phyloP scores from a whole-genome alignment of 495 filamentous ascomycete species.

The Neurospora sp. region DNA sequence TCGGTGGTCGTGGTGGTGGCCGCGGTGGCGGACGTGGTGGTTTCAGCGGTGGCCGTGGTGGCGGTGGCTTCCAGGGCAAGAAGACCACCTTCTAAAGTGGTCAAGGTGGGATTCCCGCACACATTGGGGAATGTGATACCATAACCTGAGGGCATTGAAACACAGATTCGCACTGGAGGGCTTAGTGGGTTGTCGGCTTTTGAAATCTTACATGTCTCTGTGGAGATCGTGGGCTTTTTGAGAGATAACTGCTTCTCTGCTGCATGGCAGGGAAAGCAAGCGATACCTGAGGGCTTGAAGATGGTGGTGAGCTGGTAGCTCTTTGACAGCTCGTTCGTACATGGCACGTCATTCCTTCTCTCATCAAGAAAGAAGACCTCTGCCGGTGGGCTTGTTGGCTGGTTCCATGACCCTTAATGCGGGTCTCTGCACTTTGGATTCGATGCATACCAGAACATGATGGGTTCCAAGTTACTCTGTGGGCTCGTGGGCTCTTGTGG shows the following conservation, averaged over 20 bases:
- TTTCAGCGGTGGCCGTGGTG: constrained; percentile 26
- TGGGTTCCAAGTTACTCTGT: constrained; percentile 23
- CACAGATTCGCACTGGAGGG: constrained; percentile 28
- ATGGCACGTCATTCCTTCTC: constrained; percentile 2
- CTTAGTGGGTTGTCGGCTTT: constrained; percentile 44
- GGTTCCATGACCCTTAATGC: constrained; percentile 4
- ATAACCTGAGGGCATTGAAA: constrained; percentile 28
- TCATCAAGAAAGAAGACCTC: constrained; percentile 1
- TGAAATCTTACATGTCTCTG: constrained; percentile 28
- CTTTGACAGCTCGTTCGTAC: constrained; percentile 31
- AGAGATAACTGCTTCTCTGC: constrained; percentile 29
- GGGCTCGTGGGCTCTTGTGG: constrained; percentile 39
- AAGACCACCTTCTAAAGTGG: constrained; percentile 75
- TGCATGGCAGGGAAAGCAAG: constrained; percentile 24
- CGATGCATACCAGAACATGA: constrained; percentile 5
- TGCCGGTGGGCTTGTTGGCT: constrained; percentile 12
- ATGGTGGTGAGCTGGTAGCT: constrained; percentile 40
- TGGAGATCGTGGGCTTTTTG: constrained; percentile 36
- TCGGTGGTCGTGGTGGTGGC: constrained; percentile 43
- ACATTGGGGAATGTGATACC: constrained; percentile 21
- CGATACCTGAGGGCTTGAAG: constrained; percentile 37
- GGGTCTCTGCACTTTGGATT: neutral
- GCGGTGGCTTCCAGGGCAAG: constrained; percentile 63
- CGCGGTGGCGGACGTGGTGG: constrained; percentile 27
- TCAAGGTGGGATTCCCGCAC: constrained; percentile 15